A percentile compares a stretch with the other conserved stretches of the same genome.
Evolutionary conservation across 768 basidiomycete species (phyloP).

Genomic region (Trametes maxima): DNA sequence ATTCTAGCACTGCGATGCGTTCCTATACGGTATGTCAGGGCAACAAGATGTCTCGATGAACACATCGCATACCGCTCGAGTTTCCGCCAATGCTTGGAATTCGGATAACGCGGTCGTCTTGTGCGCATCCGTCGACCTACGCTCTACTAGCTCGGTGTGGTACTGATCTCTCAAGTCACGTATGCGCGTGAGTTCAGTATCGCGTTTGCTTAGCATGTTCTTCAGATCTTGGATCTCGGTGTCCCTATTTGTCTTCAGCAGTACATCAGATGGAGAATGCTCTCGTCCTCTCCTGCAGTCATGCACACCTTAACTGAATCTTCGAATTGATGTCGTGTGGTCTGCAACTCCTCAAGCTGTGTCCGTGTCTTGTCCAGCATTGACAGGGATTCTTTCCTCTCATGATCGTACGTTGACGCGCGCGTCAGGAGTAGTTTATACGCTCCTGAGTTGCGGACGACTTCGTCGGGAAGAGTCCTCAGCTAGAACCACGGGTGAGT

Average conservation of each 20-base stretch:
- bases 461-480: too few species aligned
- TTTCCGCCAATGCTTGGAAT: conserved; percentile 63
- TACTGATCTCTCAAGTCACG: conserved; percentile 74
- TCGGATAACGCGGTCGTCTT: conserved; percentile 65
- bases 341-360: too few species aligned
- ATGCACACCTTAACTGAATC: conserved; percentile 13
- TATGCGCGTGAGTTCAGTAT: conserved; percentile 65
- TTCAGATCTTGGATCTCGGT: conserved; percentile 66
- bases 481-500: too few species aligned
- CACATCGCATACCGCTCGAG: conserved; percentile 48
- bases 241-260: conserved; percentile 42
- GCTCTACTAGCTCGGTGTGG: conserved; percentile 65
- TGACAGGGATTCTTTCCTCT: too few species aligned
- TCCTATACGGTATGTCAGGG: conserved; percentile 46
- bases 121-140: conserved; percentile 61
- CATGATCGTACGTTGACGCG: too few species aligned
- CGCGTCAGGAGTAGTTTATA: too few species aligned
- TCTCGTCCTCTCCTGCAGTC: too few species aligned
- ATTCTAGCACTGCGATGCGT: conserved; percentile 68
- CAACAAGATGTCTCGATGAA: not conserved
- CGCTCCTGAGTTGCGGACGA: too few species aligned
- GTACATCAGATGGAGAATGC: not conserved
- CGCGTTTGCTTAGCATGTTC: conserved; percentile 59
- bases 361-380: too few species aligned
- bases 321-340: conserved; percentile 7